These are phyloP conservation scores for Colletotrichum sp. DNA, from an alignment of 2,329 filamentous ascomycete genomes.

Conservation along the genomic window DNA sequence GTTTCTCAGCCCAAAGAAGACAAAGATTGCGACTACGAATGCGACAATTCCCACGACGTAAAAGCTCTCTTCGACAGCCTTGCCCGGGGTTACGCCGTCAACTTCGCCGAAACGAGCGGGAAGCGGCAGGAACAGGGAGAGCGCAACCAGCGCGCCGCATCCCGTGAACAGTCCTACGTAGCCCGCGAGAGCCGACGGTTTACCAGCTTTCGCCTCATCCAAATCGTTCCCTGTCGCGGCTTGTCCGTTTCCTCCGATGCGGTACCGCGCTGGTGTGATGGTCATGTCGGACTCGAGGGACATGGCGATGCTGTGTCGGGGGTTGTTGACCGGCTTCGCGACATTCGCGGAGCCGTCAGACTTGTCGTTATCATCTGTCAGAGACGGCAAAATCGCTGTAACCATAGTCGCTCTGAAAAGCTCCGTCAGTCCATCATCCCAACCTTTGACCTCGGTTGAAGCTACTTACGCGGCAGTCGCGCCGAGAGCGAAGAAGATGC, in stretches of 20 bases:
- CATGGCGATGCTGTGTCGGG: conserved; percentile 64
- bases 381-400: conserved; percentile 84
- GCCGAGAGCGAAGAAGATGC: conserved; percentile 87
- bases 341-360: conserved; percentile 27
- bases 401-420: conserved; percentile 82
- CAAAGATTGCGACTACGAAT: conserved; percentile 73
- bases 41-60: conserved; percentile 82
- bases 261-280: conserved; percentile 71
- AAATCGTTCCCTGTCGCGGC: not conserved
- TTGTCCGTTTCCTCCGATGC: conserved; percentile 34
- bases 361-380: conserved; percentile 57
- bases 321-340: conserved; percentile 37
- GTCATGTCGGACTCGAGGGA: conserved; percentile 78
- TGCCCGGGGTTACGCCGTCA: conserved; percentile 72
- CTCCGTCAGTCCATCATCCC: not conserved
- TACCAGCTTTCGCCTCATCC: conserved; percentile 37
- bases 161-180: conserved; percentile 93
- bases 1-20: conserved; percentile 76
- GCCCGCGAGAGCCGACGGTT: conserved; percentile 74
- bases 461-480: conserved; percentile 79
- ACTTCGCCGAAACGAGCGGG: conserved; percentile 78
- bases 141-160: conserved; percentile 84
- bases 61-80: conserved; percentile 83
- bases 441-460: not conserved
- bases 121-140: conserved; percentile 83